These are phyloP conservation scores for Bimuria novae-zelandiae DNA, from an alignment of 2,329 filamentous ascomycete genomes.

Conservation along the genomic window DNA sequence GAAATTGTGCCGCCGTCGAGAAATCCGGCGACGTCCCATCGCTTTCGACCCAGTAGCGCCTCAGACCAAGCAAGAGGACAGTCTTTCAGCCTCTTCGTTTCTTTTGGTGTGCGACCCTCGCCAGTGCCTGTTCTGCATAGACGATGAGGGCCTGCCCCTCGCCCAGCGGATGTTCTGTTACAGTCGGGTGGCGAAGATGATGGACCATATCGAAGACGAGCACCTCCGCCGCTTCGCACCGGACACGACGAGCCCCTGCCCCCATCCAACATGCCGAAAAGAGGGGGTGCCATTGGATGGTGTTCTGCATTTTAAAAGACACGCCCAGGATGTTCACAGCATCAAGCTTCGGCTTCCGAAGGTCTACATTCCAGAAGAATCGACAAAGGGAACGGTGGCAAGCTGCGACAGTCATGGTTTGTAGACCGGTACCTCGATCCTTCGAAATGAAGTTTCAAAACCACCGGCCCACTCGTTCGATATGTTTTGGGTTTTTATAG, in stretches of 20 bases:
- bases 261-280: neutral
- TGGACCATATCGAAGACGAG: neutral
- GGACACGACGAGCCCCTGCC: neutral
- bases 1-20: slow-evolving; percentile 1
- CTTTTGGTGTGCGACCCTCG: neutral
- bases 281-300: neutral
- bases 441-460: neutral
- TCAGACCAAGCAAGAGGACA: neutral
- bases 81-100: neutral
- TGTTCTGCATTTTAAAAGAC: neutral
- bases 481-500: neutral
- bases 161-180: neutral
- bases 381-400: neutral
- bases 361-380: neutral
- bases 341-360: neutral
- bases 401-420: neutral
- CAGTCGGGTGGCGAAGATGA: neutral
- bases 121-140: slow-evolving; percentile 7
- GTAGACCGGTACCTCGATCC: neutral
- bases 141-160: neutral
- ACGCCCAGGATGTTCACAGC: neutral
- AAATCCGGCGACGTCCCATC: neutral
- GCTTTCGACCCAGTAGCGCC: neutral
- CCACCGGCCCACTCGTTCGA: neutral
- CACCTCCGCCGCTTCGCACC: neutral